phyloP scores from a whole-genome alignment of 371 early-diverging fungal genomes.

The Mucor mucedo region DNA sequence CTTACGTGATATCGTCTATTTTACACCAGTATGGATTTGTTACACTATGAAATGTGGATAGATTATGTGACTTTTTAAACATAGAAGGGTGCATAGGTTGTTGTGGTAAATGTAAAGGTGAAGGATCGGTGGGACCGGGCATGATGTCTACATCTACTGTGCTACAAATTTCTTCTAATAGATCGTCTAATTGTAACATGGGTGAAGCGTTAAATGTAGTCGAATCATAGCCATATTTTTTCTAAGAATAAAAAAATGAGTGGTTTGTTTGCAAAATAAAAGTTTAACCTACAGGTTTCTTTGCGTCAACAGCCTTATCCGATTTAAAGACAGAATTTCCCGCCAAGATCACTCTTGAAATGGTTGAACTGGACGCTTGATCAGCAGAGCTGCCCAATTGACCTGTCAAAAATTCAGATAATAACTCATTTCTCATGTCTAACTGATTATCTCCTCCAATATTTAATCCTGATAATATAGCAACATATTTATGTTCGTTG shows the following conservation, averaged over 20 bases:
- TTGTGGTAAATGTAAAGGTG: slow-evolving; percentile 83
- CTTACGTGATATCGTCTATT: slow-evolving; percentile 69
- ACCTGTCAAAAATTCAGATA: slow-evolving; percentile 82
- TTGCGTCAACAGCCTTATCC: slow-evolving; percentile 34
- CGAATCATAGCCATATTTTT: slow-evolving; percentile 63
- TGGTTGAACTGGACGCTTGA: slow-evolving; percentile 43
- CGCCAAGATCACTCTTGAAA: slow-evolving; percentile 73
- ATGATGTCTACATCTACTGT: slow-evolving; percentile 78
- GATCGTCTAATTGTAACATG: slow-evolving; percentile 55
- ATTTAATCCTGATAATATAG: slow-evolving; percentile 82
- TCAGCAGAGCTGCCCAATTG: slow-evolving; percentile 67
- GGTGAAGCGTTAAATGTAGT: slow-evolving; percentile 52
- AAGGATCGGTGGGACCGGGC: slow-evolving; percentile 86
- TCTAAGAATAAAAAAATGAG: slow-evolving; percentile 20
- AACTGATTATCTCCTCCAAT: slow-evolving; percentile 56
- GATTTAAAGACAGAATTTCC: slow-evolving; percentile 72
- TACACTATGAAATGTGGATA: slow-evolving; percentile 59
- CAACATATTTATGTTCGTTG: slow-evolving; percentile 60
- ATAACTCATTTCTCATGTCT: slow-evolving; percentile 67
- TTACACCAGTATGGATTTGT: slow-evolving; percentile 43
- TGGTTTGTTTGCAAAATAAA: background rate
- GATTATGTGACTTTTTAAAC: slow-evolving; percentile 60
- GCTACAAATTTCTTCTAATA: slow-evolving; percentile 65
- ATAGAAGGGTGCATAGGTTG: slow-evolving; percentile 72
- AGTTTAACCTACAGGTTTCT: slow-evolving; percentile 30